These are phyloP conservation scores for Globisporangium spinosum DNA, from an alignment of 352 stramenopile species.

Conservation along the genomic window DNA sequence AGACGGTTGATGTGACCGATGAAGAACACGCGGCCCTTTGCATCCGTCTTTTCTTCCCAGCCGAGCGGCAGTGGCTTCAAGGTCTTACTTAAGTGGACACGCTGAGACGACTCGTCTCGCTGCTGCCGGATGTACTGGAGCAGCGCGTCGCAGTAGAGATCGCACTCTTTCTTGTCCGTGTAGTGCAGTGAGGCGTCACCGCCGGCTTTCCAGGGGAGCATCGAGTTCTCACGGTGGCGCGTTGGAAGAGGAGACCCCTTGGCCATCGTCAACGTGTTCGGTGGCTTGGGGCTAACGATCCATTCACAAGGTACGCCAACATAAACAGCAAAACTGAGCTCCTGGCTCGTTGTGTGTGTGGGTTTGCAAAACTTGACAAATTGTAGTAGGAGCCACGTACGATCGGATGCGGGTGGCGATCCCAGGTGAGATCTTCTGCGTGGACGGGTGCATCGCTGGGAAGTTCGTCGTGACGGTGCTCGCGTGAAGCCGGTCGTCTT, in stretches of 20 bases:
- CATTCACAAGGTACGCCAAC: background rate
- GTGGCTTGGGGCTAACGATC: conserved; percentile 44
- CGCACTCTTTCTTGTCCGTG: conserved; percentile 45
- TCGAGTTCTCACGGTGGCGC: conserved; percentile 1
- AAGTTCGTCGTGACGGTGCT: conserved; percentile 72
- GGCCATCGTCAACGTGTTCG: conserved; percentile 45
- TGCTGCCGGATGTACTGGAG: conserved; percentile 73
- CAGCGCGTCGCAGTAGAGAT: conserved; percentile 65
- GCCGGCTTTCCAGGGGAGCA: conserved; percentile 31
- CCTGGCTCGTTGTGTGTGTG: background rate
- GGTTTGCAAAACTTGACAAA: background rate
- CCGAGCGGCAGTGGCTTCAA: conserved; percentile 43
- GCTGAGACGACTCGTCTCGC: conserved; percentile 34
- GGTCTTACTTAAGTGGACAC: background rate
- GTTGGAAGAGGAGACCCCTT: conserved; percentile 26
- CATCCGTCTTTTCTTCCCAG: conserved; percentile 69
- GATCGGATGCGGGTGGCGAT: conserved; percentile 66
- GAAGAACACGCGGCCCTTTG: conserved; percentile 66
- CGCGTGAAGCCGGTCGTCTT: conserved; percentile 58
- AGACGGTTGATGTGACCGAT: conserved; percentile 73
- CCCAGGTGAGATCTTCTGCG: conserved; percentile 56
- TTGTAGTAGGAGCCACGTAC: conserved; percentile 25
- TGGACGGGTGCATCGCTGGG: conserved; percentile 74
- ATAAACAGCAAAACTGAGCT: background rate
- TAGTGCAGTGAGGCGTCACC: conserved; percentile 34